phyloP scores from a whole-genome alignment of 208 protist genomes.

The Endotrypanum monterogeii region DNA sequence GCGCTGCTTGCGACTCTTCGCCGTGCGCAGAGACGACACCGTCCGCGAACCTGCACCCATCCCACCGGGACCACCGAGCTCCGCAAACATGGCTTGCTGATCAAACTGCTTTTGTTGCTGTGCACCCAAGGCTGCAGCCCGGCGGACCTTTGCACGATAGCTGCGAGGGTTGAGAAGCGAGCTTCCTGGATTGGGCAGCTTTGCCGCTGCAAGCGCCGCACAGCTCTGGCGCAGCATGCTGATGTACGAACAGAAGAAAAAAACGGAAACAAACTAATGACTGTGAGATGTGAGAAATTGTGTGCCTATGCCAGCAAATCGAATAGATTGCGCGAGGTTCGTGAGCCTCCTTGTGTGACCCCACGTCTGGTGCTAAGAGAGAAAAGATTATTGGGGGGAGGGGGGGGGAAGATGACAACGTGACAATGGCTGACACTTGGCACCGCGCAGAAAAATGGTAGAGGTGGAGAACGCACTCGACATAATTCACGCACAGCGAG shows the following conservation, averaged over 20 bases:
- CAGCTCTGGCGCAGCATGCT: slow-evolving; percentile 19
- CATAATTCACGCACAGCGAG: no score
- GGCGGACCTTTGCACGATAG: slow-evolving; percentile 51
- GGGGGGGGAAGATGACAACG: no score
- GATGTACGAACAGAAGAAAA: not conserved
- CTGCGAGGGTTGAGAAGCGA: slow-evolving; percentile 78
- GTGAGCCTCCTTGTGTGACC: no score
- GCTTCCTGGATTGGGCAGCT: slow-evolving; percentile 54
- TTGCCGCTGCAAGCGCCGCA: slow-evolving; percentile 10
- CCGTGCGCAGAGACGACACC: not conserved
- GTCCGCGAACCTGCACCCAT: not conserved
- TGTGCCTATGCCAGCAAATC: not conserved
- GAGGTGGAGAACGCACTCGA: no score
- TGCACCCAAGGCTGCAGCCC: slow-evolving; percentile 30
- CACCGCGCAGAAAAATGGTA: no score
- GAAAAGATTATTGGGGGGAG: no score
- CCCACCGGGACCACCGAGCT: slow-evolving; percentile 37
- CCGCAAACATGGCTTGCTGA: slow-evolving; percentile 60
- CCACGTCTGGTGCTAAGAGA: no score
- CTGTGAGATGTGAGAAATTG: no score
- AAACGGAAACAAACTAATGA: not conserved
- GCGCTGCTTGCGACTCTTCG: slow-evolving; percentile 49
- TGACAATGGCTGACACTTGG: no score
- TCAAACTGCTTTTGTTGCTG: slow-evolving; percentile 48
- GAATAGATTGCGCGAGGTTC: no score